A percentile compares a stretch with the other conserved stretches of the same genome.
phyloP scores from a whole-genome alignment of 202 grass and related monocot genomes.

The Schoenoplectus triqueter region DNA sequence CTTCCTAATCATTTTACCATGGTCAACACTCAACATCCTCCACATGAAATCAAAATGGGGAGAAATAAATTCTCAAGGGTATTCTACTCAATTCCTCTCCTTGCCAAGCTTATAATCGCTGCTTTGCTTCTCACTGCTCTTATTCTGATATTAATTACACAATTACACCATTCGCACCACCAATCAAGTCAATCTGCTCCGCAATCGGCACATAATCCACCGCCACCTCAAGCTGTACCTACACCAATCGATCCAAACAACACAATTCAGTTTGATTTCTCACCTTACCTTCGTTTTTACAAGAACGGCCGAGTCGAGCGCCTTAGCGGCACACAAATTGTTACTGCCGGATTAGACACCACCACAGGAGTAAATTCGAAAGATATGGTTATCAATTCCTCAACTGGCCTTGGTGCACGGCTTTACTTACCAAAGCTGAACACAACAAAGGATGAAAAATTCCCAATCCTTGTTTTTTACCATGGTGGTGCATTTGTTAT shows the following conservation, averaged over 20 bases:
- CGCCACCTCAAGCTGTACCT: conserved; percentile 36
- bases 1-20: conserved; percentile 8
- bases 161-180: conserved; percentile 39
- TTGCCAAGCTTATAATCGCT: conserved; percentile 43
- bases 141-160: conserved; percentile 53
- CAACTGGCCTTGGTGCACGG: conserved; percentile 49
- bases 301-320: conserved; percentile 69
- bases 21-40: conserved; percentile 15
- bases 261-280: conserved; percentile 78
- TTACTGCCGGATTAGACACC: conserved; percentile 54
- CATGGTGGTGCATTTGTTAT: conserved; percentile 48
- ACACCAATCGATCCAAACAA: conserved; percentile 42
- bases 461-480: conserved; percentile 41
- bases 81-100: conserved; percentile 24
- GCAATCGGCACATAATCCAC: neutral
- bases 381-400: conserved; percentile 71
- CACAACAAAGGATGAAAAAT: neutral
- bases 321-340: conserved; percentile 47
- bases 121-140: conserved; percentile 44
- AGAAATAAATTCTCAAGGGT: conserved; percentile 46
- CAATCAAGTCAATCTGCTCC: neutral
- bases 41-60: conserved; percentile 46
- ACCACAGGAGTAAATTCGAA: conserved; percentile 67
- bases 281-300: conserved; percentile 71
- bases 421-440: conserved; percentile 59